Conservation (phyloP, 495 filamentous ascomycete species). For the Penicillium paxilli region DNA sequence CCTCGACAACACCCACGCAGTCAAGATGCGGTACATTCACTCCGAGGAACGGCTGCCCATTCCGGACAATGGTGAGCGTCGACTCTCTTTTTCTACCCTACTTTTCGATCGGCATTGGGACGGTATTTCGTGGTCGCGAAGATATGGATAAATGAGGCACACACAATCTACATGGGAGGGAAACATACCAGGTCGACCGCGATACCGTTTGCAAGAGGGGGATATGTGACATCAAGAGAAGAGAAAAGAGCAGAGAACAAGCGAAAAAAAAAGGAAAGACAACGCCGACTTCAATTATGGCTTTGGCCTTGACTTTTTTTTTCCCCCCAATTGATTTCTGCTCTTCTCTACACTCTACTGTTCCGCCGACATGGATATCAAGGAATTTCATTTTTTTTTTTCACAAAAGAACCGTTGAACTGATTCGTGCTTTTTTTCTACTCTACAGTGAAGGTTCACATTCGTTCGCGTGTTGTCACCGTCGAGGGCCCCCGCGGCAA, state of each 20-base stretch:
- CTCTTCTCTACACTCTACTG: too few species aligned
- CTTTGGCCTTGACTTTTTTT: too few species aligned
- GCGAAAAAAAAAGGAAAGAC: too few species aligned
- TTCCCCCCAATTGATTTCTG: too few species aligned
- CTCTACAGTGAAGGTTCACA: slow-evolving; percentile 81
- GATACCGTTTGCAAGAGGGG: slow-evolving; percentile 10
- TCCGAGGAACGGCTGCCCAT: slow-evolving; percentile 90
- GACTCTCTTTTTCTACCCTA: slow-evolving; percentile 24
- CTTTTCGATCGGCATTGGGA: slow-evolving; percentile 13
- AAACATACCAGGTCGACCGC: not conserved
- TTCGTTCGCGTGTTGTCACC: slow-evolving; percentile 92
- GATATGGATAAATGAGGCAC: slow-evolving; percentile 4
- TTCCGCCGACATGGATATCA: not conserved
- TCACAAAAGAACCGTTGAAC: slow-evolving; percentile 20
- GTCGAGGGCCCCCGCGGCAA: slow-evolving; percentile 97
- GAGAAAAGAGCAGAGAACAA: too few species aligned
- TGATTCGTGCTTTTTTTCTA: slow-evolving; percentile 31
- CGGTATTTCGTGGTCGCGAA: slow-evolving; percentile 9
- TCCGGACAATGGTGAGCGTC: slow-evolving; percentile 88
- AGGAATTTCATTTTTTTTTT: not conserved
- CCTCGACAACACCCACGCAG: slow-evolving; percentile 50
- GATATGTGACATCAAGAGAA: too few species aligned
- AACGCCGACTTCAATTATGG: too few species aligned
- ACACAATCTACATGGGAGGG: not conserved
- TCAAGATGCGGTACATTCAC: slow-evolving; percentile 98